phyloP scores from a whole-genome alignment of 345 rosid genomes.

The Camelina neglecta region DNA sequence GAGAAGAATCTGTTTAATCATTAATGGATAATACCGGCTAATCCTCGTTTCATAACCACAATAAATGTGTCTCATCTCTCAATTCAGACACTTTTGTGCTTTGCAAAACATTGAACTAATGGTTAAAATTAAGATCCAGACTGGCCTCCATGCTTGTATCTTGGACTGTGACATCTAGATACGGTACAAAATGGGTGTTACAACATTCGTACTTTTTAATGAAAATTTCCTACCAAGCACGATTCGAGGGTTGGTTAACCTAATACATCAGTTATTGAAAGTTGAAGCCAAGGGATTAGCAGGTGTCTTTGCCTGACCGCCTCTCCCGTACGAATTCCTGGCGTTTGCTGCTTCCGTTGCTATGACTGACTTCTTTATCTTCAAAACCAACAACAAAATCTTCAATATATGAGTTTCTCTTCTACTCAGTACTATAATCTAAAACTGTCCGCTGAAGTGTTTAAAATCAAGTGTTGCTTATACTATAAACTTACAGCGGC shows the following conservation, averaged over 20 bases:
- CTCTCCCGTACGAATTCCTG: conserved; percentile 59
- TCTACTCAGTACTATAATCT: conserved; percentile 6
- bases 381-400: conserved; percentile 34
- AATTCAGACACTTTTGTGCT: conserved; percentile 13
- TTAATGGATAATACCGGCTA: not conserved
- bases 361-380: conserved; percentile 76
- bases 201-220: conserved; percentile 5
- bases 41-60: conserved; percentile 7
- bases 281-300: conserved; percentile 60
- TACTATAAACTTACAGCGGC: conserved; percentile 62
- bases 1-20: conserved; percentile 13
- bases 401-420: not conserved
- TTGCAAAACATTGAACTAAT: conserved; percentile 15
- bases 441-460: not conserved
- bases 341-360: conserved; percentile 61
- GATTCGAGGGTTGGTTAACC: conserved; percentile 5
- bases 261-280: conserved; percentile 48
- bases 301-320: conserved; percentile 63
- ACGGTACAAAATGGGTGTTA: conserved; percentile 32
- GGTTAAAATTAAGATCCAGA: conserved; percentile 28
- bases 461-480: conserved; percentile 9
- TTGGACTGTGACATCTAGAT: conserved; percentile 18
- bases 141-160: conserved; percentile 19
- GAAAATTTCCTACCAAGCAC: conserved; percentile 24
- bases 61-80: not conserved